Evolutionary conservation across 768 basidiomycete genomes (phyloP), one percentile per base, ranked within the genome.

Genomic region (Amanita inopinata): DNA sequence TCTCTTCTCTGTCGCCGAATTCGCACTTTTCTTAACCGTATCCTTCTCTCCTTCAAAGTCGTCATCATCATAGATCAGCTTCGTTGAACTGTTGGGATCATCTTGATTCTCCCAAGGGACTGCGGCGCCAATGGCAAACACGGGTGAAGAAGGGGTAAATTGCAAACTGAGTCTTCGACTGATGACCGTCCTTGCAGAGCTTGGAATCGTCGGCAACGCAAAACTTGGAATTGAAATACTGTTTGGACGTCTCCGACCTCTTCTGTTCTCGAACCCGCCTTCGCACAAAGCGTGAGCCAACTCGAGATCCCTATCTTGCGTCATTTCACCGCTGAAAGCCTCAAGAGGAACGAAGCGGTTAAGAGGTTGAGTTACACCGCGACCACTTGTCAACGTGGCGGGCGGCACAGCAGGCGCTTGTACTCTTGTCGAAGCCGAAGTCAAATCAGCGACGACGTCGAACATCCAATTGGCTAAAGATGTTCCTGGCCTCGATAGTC

Each of bases 401-500:
- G 35, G 35, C 10, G 35, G 18, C 35, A 18, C 15, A 12, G 56
- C 51, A 2, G 62, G 53, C 7, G 46, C 40, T 4, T 53, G 48
- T 18, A n/a, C n/a, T n/a, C 30, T 27, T 18, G 49, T 22, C 10
- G 53, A 46, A 3, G 60, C 52, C 39, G 59, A 61, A 0, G 79
- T 78, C 14, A 87, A 61, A 35, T 84, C 83, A 0, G 76, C 70
- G 25, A 89, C 70, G 44, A 71, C 85, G 27, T 90, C 84, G 45
- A 86, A 74, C 86, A 88, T 87, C 87, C 87, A 89, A 49, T 76
- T 76, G n/a, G 80, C 78, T 17, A 82, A 62, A 24, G 41, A 35
- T 0, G 81, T 77, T 32, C 78, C 54, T 1, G 76, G 78, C 4
- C 79, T 73, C 11, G 25, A 30, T 22, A 76, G 62, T 3, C 60